A percentile compares a stretch with the other conserved stretches of the same genome.
These are phyloP conservation scores for Tilletia indica DNA, from an alignment of 1,284 basidiomycete genomes.

Conservation along the genomic window DNA sequence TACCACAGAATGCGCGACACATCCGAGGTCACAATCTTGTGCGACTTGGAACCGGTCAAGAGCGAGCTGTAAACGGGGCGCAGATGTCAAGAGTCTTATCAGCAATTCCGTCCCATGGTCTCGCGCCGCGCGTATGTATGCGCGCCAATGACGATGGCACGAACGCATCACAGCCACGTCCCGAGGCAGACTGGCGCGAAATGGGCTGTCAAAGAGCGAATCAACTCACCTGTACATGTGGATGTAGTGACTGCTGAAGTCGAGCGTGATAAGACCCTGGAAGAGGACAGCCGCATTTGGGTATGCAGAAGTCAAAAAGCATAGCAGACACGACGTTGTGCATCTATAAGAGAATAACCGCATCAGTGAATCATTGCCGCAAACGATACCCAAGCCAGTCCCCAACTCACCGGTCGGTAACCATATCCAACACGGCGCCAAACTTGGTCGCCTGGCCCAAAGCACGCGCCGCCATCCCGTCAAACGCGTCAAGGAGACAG, in stretches of 20 bases:
- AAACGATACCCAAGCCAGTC: too few relatives aligned
- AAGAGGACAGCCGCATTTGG: conserved; percentile 78
- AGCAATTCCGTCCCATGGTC: too few relatives aligned
- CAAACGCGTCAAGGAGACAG: conserved; percentile 91
- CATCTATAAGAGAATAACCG: conserved; percentile 63
- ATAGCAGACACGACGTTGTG: conserved; percentile 90
- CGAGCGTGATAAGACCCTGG: conserved; percentile 92
- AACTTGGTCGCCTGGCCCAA: conserved; percentile 88
- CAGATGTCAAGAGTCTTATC: background rate
- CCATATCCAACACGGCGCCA: conserved; percentile 98
- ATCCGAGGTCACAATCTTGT: conserved; percentile 86
- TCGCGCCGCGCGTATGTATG: too few relatives aligned
- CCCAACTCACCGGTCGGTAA: conserved; percentile 82
- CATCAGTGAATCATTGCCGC: background rate
- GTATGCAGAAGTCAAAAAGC: conserved; percentile 88
- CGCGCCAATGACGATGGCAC: too few relatives aligned
- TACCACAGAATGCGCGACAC: conserved; percentile 86
- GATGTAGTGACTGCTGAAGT: conserved; percentile 98
- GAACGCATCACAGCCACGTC: too few relatives aligned
- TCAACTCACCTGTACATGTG: conserved; percentile 98
- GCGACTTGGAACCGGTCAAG: conserved; percentile 83
- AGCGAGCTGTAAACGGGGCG: conserved; percentile 68
- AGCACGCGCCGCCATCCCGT: conserved; percentile 87
- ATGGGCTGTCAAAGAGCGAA: too few relatives aligned
- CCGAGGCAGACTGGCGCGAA: too few relatives aligned